These are phyloP conservation scores for Termitomyces sp. DNA, from an alignment of 768 basidiomycete genomes.

Conservation along the genomic window DNA sequence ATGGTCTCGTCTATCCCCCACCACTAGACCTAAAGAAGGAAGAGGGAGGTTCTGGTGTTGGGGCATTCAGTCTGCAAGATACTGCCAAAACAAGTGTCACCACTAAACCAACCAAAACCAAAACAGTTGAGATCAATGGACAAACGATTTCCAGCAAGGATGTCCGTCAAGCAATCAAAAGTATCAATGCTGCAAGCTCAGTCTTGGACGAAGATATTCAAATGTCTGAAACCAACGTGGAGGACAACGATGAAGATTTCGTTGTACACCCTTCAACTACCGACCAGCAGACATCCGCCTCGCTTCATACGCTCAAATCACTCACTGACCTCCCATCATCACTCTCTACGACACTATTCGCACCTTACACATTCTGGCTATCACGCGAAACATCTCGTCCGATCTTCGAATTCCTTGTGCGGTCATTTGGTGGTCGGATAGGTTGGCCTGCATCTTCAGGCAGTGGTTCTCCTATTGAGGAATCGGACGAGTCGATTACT, in stretches of 20 bases:
- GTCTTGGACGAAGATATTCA: conserved; percentile 30
- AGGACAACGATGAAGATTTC: conserved; percentile 61
- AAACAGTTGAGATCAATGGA: conserved; percentile 38
- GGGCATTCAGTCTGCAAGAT: conserved; percentile 75
- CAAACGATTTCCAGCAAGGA: conserved; percentile 43
- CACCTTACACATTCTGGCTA: conserved; percentile 86
- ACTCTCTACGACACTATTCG: conserved; percentile 60
- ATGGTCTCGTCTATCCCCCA: conserved; percentile 91
- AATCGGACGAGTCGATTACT: conserved; percentile 79
- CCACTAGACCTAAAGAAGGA: conserved; percentile 79
- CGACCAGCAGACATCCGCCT: conserved; percentile 33
- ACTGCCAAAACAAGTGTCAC: conserved; percentile 25
- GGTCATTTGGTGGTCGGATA: conserved; percentile 86
- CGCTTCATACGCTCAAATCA: conserved; percentile 65
- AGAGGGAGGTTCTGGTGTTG: conserved; percentile 81
- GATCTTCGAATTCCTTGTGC: conserved; percentile 91
- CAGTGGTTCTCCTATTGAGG: conserved; percentile 72
- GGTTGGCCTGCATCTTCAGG: conserved; percentile 86
- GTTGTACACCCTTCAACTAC: conserved; percentile 52
- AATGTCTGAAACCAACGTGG: conserved; percentile 26
- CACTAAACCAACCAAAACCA: conserved; percentile 39
- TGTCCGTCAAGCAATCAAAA: conserved; percentile 60
- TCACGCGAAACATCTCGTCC: conserved; percentile 89
- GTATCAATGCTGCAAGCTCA: conserved; percentile 28
- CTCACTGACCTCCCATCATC: conserved; percentile 56